Evolutionary conservation across 192 early-diverging fungal genomes (phyloP).

Genomic region (Backusella mclennaniae): DNA sequence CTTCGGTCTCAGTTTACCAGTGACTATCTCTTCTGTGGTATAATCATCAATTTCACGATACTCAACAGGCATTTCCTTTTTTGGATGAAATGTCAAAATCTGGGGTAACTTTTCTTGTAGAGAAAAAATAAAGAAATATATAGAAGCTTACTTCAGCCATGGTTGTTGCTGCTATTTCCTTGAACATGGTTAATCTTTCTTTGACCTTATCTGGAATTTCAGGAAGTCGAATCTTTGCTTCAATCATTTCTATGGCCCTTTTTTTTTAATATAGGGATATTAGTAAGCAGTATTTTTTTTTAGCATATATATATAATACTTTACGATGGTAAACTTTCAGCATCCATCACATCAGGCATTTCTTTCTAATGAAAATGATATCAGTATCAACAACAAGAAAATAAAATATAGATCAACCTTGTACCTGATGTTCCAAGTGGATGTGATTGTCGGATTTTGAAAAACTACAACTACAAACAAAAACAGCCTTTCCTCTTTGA

Average conservation of each 20-base stretch:
- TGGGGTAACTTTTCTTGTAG: too few species aligned
- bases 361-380: background rate
- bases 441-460: slow-evolving; percentile 54
- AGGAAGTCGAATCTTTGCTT: background rate
- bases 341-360: slow-evolving; percentile 24
- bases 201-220: slow-evolving; percentile 6
- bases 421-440: slow-evolving; percentile 59
- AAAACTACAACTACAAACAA: slow-evolving; percentile 72
- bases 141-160: slow-evolving; percentile 18
- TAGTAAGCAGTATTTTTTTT: background rate
- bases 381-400: background rate
- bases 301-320: background rate
- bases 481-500: slow-evolving; percentile 77
- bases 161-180: slow-evolving; percentile 5
- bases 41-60: slow-evolving; percentile 17
- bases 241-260: background rate
- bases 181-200: background rate
- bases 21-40: slow-evolving; percentile 10
- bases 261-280: background rate
- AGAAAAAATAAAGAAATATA: background rate
- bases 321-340: slow-evolving; percentile 29
- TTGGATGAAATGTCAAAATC: background rate
- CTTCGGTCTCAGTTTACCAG: background rate
- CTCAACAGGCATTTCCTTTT: slow-evolving; percentile 19
- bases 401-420: background rate